Evolutionary conservation across 148 eudicot genomes (phyloP).

Genomic region (Vaccinium corymbosum): DNA sequence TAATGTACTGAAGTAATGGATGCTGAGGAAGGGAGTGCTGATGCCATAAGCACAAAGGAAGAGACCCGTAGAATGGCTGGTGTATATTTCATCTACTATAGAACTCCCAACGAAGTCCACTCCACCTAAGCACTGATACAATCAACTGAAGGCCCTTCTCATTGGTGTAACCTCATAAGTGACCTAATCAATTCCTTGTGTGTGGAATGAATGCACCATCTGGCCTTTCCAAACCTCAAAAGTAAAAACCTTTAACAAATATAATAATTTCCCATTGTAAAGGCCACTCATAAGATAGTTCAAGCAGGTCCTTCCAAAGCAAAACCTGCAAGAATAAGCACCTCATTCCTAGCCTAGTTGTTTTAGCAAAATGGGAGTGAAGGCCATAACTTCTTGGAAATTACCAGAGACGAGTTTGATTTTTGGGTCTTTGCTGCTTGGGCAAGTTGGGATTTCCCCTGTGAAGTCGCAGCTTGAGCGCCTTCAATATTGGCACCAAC

Average conservation of each 20-base stretch:
- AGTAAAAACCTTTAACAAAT: background rate
- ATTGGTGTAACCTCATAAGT: background rate
- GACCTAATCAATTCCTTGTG: background rate
- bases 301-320: background rate
- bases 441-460: slow-evolving; percentile 69
- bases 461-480: slow-evolving; percentile 71
- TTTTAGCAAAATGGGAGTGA: slow-evolving; percentile 8
- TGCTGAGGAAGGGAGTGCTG: background rate
- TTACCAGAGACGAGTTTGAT: slow-evolving; percentile 90
- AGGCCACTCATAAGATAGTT: background rate
- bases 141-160: background rate
- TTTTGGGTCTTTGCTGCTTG: slow-evolving; percentile 82
- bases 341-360: background rate
- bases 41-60: background rate
- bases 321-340: background rate
- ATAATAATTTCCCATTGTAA: background rate
- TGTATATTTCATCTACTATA: background rate
- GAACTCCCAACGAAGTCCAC: background rate
- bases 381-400: slow-evolving; percentile 13
- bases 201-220: background rate
- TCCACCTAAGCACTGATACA: background rate
- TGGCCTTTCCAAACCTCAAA: background rate
- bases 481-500: slow-evolving; percentile 74
- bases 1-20: background rate
- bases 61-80: background rate